phyloP scores from a whole-genome alignment of 1,139 yeast genomes.

The Scheffersomyces quercinus region DNA sequence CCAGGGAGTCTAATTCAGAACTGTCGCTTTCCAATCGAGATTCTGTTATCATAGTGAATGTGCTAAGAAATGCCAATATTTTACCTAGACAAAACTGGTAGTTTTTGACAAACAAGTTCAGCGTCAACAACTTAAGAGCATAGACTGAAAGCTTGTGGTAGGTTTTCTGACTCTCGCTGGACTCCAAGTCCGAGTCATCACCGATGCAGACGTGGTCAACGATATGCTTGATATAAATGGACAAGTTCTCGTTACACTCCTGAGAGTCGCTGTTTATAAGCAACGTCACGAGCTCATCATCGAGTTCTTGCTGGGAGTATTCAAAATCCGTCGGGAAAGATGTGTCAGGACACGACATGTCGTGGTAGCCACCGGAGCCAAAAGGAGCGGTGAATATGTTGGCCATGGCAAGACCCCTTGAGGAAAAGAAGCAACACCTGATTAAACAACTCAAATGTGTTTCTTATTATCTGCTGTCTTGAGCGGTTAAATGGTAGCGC shows the following conservation, averaged over 20 bases:
- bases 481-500: too few relatives aligned
- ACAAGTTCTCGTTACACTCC: slow-evolving; percentile 44
- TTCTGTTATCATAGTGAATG: slow-evolving; percentile 26
- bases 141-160: slow-evolving; percentile 36
- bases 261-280: slow-evolving; percentile 39
- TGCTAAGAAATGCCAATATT: slow-evolving; percentile 34
- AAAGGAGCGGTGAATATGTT: too few relatives aligned
- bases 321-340: not conserved
- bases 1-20: not conserved
- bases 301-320: not conserved
- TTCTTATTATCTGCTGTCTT: too few relatives aligned
- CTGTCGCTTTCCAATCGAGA: slow-evolving; percentile 6
- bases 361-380: too few relatives aligned
- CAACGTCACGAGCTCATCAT: slow-evolving; percentile 3
- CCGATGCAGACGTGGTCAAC: slow-evolving; percentile 29
- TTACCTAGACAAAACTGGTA: slow-evolving; percentile 41
- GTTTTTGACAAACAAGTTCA: slow-evolving; percentile 43
- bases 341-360: not conserved
- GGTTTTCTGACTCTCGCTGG: slow-evolving; percentile 12
- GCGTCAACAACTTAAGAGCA: slow-evolving; percentile 38
- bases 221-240: slow-evolving; percentile 35
- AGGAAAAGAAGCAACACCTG: too few relatives aligned
- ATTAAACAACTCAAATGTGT: too few relatives aligned
- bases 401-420: too few relatives aligned
- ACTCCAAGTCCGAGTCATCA: slow-evolving; percentile 9